Evolutionary conservation across 2,329 filamentous ascomycete species (phyloP), one percentile per base, ranked within the genome.

Genomic region (Akanthomyces dipterigenus): DNA sequence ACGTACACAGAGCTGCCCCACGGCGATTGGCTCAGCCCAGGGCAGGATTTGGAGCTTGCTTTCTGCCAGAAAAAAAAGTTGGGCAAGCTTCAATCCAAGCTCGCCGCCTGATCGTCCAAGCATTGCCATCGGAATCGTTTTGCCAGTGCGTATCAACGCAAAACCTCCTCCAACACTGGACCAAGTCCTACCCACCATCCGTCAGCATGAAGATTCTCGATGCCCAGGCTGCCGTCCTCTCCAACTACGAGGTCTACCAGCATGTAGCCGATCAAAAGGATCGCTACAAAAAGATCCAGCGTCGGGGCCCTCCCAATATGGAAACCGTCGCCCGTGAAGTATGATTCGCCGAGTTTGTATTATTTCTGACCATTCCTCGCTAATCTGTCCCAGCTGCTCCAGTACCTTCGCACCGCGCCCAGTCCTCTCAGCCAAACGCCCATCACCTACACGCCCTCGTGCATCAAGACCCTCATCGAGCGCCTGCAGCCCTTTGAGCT

Each of bases 171-270:
- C 9, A 7, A 16, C 11, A 38, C 2, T 18, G 3, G 9, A 16
- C n/a, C 9, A 26, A 18, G 3, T 3, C 36, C 14, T 38, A 9
- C n/a, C 24, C 8, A 36, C 6, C 38, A 55, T 34, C 43, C 12
- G 40, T 16, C 67, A 71, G 40, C 22, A 87, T 88, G 85, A 88
- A 90, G 81, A 83, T 92, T 69, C 76, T 91, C 67, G 88, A 89
- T 69, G 78, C 88, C 3, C 87, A 91, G 70, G 84, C 84, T 34
- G 87, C 87, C 5, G 80, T 87, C 46, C 78, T 92, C 69, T 84
- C 85, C 71, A 91, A 91, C 72, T 88, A 84, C 65, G 89, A 91
- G 77, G 88, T 91, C 65, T 87, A 86, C 68, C 78, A 81, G 61
- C 88, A 90, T 67, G 74, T 91, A 43, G 75, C 75, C 6, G 80